Conservation (phyloP, 352 stramenopile species). For the Phytophthora pseudosyringae region DNA sequence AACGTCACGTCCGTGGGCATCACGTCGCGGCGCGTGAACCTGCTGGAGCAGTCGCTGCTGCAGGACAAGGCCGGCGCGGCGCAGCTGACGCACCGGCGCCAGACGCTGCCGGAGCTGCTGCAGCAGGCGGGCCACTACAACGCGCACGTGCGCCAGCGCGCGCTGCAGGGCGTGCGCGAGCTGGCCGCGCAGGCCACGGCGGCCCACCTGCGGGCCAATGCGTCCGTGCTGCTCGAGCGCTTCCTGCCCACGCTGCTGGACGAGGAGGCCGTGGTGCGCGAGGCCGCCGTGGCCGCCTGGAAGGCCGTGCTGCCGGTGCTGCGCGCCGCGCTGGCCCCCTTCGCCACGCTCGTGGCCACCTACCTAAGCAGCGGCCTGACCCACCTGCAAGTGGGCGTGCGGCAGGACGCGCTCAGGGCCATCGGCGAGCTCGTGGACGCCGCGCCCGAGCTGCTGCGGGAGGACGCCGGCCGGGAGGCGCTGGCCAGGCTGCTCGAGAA, state of each 20-base stretch:
- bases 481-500: conserved; percentile 79
- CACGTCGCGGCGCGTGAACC: conserved; percentile 79
- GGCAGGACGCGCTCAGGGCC: conserved; percentile 73
- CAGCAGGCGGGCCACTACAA: conserved; percentile 82
- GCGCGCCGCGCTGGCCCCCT: conserved; percentile 55
- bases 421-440: conserved; percentile 73
- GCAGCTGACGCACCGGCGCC: conserved; percentile 65
- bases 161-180: conserved; percentile 71
- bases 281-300: conserved; percentile 72
- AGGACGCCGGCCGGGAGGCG: conserved; percentile 59
- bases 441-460: conserved; percentile 58
- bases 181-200: conserved; percentile 52
- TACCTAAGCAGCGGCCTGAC: conserved; percentile 86
- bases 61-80: conserved; percentile 69
- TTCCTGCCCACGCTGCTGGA: conserved; percentile 79
- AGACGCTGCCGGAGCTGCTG: conserved; percentile 75
- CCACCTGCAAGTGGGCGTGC: conserved; percentile 78
- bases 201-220: conserved; percentile 74
- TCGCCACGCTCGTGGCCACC: conserved; percentile 74
- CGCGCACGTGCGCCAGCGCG: conserved; percentile 75
- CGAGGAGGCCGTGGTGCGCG: conserved; percentile 80
- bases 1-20: conserved; percentile 85
- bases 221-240: conserved; percentile 74
- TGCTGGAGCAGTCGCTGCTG: conserved; percentile 82
- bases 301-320: conserved; percentile 71